Evolutionary conservation across 148 eudicot species (phyloP).

Genomic region (Fagopyrum tataricum): DNA sequence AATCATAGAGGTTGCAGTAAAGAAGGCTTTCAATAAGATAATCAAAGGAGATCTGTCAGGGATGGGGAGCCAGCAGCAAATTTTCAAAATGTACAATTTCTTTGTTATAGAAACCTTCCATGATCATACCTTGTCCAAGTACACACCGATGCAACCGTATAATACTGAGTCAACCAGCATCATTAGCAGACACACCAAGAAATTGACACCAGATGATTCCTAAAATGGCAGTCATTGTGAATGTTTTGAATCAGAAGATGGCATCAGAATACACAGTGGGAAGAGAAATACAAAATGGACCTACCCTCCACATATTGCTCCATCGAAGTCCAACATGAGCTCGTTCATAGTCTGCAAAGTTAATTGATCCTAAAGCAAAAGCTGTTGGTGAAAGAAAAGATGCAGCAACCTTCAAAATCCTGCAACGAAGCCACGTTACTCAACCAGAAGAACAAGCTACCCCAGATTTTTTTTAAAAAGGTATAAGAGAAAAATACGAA

Average conservation of each 20-base stretch:
- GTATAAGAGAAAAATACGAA: slow-evolving; percentile 30
- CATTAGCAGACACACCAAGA: slow-evolving; percentile 81
- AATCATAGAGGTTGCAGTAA: neutral
- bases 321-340: slow-evolving; percentile 99
- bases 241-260: slow-evolving; percentile 10
- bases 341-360: slow-evolving; percentile 98
- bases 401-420: slow-evolving; percentile 69
- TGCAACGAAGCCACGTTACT: slow-evolving; percentile 22
- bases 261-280: neutral
- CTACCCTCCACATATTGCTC: slow-evolving; percentile 97
- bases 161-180: slow-evolving; percentile 74
- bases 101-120: neutral
- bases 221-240: slow-evolving; percentile 24
- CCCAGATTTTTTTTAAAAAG: neutral
- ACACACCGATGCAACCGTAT: slow-evolving; percentile 71
- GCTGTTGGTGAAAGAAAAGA: slow-evolving; percentile 99
- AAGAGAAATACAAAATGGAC: neutral
- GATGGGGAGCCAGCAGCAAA: neutral
- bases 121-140: slow-evolving; percentile 73
- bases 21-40: neutral
- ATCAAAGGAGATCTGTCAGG: neutral
- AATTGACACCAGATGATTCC: slow-evolving; percentile 90
- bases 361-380: slow-evolving; percentile 91
- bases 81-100: neutral
- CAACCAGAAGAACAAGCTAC: neutral